Conservation (phyloP, 177 flowering plant species). For the Vitis hybrid region DNA sequence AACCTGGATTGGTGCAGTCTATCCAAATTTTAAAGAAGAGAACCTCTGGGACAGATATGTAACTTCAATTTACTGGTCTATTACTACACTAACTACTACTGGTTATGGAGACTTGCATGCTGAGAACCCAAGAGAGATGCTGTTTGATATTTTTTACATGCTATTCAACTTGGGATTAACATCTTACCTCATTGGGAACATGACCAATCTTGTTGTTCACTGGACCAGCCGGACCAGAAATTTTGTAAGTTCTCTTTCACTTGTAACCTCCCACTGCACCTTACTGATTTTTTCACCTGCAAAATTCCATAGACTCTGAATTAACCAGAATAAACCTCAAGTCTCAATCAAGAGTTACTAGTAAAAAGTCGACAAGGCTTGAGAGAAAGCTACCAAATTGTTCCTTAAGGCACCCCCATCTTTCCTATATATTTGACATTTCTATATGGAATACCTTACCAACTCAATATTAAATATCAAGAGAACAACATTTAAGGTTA, state of each 20-base stretch:
- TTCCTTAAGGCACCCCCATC: too few relatives aligned
- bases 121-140: constrained; percentile 86
- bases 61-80: constrained; percentile 91
- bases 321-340: neutral
- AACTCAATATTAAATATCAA: too few relatives aligned
- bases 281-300: constrained; percentile 9
- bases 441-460: too few relatives aligned
- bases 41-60: constrained; percentile 82
- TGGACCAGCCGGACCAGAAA: constrained; percentile 94
- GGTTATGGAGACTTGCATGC: constrained; percentile 97
- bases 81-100: constrained; percentile 85
- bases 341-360: neutral
- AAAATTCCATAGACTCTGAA: neutral
- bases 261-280: neutral
- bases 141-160: constrained; percentile 89
- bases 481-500: too few relatives aligned
- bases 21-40: constrained; percentile 74
- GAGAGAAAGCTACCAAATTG: too few relatives aligned
- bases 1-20: constrained; percentile 98
- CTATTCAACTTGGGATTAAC: constrained; percentile 91
- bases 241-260: constrained; percentile 60
- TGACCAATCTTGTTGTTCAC: constrained; percentile 98
- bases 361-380: too few relatives aligned
- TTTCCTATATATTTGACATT: too few relatives aligned
- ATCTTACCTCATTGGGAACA: constrained; percentile 93